Percentiles rank a stretch among this genome's conserved stretches.
These are phyloP conservation scores for Ambispora gerdemannii DNA, from an alignment of 192 early-diverging fungal species.

Conservation along the genomic window DNA sequence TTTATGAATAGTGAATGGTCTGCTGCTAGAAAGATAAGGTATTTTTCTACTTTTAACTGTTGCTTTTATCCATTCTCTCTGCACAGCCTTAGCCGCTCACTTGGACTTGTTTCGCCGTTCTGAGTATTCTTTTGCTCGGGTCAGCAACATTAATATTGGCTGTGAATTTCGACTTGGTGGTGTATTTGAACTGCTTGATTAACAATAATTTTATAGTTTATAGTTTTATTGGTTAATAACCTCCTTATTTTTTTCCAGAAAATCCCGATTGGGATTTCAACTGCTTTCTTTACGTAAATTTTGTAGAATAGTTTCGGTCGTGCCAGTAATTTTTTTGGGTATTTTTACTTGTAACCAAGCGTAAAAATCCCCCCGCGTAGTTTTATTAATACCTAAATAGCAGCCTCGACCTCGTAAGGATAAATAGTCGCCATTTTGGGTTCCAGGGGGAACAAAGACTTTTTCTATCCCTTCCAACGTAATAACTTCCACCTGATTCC, in stretches of 20 bases:
- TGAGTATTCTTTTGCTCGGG: neutral
- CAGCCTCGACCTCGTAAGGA: neutral
- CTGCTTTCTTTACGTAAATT: neutral
- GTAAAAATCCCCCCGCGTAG: neutral
- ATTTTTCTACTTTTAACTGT: neutral
- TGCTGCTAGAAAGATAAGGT: neutral
- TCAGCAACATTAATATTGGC: neutral
- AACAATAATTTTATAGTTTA: neutral
- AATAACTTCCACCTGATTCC: neutral
- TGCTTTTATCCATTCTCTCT: neutral
- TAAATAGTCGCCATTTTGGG: neutral
- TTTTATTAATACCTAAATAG: neutral
- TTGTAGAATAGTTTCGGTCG: neutral
- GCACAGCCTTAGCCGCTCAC: neutral
- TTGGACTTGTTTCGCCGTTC: neutral
- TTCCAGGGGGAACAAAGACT: neutral
- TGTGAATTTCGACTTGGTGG: neutral
- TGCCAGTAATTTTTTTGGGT: neutral
- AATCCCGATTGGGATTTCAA: conserved; percentile 7
- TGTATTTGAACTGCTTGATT: neutral
- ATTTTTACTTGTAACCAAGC: neutral
- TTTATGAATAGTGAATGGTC: neutral
- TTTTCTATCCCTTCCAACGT: neutral
- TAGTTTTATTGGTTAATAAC: no score
- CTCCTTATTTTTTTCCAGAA: conserved; percentile 5